Conservation (phyloP, 345 rosid genomes). For the Noccaea caerulescens region DNA sequence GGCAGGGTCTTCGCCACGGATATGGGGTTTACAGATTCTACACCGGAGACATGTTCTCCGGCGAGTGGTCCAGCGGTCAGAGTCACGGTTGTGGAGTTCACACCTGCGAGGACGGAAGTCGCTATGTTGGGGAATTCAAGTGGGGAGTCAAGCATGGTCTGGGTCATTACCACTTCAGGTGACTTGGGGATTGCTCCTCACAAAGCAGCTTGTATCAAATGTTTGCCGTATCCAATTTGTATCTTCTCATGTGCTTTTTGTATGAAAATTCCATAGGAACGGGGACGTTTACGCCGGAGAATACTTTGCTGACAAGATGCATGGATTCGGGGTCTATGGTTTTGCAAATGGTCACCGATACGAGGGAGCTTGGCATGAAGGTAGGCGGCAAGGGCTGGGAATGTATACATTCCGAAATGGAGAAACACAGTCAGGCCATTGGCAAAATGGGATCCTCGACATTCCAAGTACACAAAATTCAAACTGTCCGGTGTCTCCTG, state of each 20-base stretch:
- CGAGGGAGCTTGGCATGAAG: constrained; percentile 99
- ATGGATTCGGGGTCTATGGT: constrained; percentile 85
- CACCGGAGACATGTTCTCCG: constrained; percentile 92
- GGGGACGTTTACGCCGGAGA: constrained; percentile 95
- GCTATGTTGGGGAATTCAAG: constrained; percentile 91
- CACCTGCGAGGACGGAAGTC: constrained; percentile 94
- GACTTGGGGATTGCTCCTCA: not conserved
- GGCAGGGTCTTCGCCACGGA: constrained; percentile 88
- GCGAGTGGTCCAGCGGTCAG: constrained; percentile 98
- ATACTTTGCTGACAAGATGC: constrained; percentile 98
- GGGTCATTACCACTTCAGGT: constrained; percentile 97
- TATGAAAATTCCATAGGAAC: constrained; percentile 51
- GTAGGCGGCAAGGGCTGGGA: constrained; percentile 95
- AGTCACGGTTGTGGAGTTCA: constrained; percentile 96
- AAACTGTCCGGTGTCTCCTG: constrained; percentile 60
- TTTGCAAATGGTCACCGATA: constrained; percentile 91
- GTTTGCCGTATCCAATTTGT: too few species aligned
- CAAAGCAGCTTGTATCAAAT: too few species aligned
- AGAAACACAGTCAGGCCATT: constrained; percentile 94
- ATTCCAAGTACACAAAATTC: constrained; percentile 82
- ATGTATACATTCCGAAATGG: constrained; percentile 95
- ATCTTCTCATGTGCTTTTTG: too few species aligned
- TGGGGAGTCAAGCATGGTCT: constrained; percentile 98
- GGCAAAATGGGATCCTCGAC: constrained; percentile 89
- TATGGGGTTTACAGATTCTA: constrained; percentile 87